Conservation (phyloP, 768 basidiomycete genomes). For the Suillus hirtellus region DNA sequence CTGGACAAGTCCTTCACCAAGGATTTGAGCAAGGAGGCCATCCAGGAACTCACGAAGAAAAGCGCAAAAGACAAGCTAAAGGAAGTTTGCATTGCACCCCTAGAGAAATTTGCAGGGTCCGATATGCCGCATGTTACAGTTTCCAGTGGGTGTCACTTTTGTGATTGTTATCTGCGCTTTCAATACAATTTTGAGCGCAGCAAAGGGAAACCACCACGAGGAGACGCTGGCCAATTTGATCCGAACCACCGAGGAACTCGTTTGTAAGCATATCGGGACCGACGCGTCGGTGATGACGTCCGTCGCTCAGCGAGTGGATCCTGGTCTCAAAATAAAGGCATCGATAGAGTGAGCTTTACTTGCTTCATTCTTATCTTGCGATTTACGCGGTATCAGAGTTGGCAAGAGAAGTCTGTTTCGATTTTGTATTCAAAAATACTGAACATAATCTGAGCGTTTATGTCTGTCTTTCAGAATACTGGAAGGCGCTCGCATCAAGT, state of each 20-base stretch:
- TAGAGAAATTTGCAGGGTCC: not conserved
- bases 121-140: not conserved
- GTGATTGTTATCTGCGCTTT: not conserved
- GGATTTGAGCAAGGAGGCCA: not conserved
- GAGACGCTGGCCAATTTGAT: not conserved
- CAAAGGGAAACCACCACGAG: not conserved
- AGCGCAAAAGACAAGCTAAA: not conserved
- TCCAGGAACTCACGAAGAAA: not conserved
- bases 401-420: conserved; percentile 12
- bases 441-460: not conserved
- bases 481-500: conserved; percentile 17
- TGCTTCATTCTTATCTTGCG: not conserved
- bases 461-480: conserved; percentile 18
- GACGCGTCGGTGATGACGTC: not conserved
- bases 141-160: not conserved
- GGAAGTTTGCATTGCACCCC: not conserved
- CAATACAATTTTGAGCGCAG: not conserved
- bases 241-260: not conserved
- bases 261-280: not conserved
- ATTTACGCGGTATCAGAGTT: conserved; percentile 3
- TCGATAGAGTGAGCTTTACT: not conserved
- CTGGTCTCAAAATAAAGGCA: not conserved
- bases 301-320: not conserved
- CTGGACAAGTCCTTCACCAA: not conserved
- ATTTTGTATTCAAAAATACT: conserved; percentile 6